Evolutionary conservation across 1,139 yeast species (phyloP), one percentile per base, ranked within the genome.

Genomic region (Pichia sp.): DNA sequence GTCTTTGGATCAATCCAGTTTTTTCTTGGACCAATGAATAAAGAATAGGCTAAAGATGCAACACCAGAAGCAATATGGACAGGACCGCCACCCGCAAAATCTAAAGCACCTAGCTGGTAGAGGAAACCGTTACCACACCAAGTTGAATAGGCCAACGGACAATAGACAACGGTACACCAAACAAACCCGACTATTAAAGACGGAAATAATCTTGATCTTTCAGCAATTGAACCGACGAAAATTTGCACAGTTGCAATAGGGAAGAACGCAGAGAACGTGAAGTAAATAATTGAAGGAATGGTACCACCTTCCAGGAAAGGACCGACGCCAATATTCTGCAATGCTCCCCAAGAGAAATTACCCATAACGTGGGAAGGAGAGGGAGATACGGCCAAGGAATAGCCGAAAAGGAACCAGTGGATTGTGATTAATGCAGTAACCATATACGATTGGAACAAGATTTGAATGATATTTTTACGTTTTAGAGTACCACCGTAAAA

Each of bases 31-130:
- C 75, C 76, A 38, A 72, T 52, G 56, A 61, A 72, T 53, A 66
- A 62, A 7, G 76, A 70, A 54, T 68, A 72, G n/a, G 70, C 64
- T 15, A 72, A 57, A 1, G 75, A 68, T 2, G 72, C 70, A 42
- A 68, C 67, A 46, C 76, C 76, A 15, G 72, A 64, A 3, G 76
- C 71, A 47, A 72, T 69, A 60, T 73, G 77, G 35, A 73, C 77
- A 4, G 76, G 76, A 46, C 76, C 76, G 50, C 77, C 77, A 48
- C 77, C 77, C 2, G 76, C 76, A 53, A 72, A 71, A 57, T 73
- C 77, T 46, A 72, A 62, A 7, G 68, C 70, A 13, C 77, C 77
- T 40, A 73, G 58, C 32, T 63, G 66, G 47, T 59, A 64, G 44
- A 72, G 61, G 72, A 74, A 73, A 20, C 77, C 77, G 51, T 70